Base-by-base conservation (phyloP, 2,329 filamentous ascomycete genomes). In the Pezicula rhizophila region DNA sequence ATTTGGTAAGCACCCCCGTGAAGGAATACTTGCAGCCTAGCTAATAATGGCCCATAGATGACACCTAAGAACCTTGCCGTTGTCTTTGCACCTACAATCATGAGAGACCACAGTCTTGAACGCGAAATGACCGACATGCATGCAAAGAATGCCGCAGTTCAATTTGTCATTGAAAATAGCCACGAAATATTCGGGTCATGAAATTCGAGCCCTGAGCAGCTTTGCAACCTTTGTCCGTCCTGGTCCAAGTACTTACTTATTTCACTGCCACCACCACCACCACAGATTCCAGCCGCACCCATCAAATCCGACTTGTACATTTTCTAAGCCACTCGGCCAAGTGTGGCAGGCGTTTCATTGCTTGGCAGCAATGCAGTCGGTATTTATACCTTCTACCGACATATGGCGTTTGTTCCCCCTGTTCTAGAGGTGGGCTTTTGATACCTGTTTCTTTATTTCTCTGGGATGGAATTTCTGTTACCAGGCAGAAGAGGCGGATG, bases 91-190 rank as follows among this genome's bases (percentile, higher is more conserved):
- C 93, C 93, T 7, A 99, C 93, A 1, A 95, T 99, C 59, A 95
- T 99, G 89, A 82, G 92, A 58, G 90, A 95, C 49, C 78, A 84
- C 64, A 92, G 85, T 61, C 79, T 97, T 52, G 89, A 95, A 66
- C 84, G 90, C 52, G 93, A 99, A 68, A 95, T 99, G 83, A 92
- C 85, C 26, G 93, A 99, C 65, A 95, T 96, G 76, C 87, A 93
- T 65, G 80, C 85, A 59, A 96, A 97, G 77, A 95, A 96, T 60
- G 78, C 86, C 55, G 89, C 89, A 5, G 85, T 97, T 57, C 91
- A 96, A 70, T 95, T 93, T 61, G 76, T 99, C 63, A 86, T 97
- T 56, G 92, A 97, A 66, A 87, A 96, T 67, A 90, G 87, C 65
- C 80, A 89, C 61, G 80, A 78, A 58, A 87, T 96, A 52, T 97